Percentiles rank a stretch among this genome's conserved stretches.
Evolutionary conservation across 2,329 filamentous ascomycete species (phyloP).

Genomic region (Microcyclospora pomicola): DNA sequence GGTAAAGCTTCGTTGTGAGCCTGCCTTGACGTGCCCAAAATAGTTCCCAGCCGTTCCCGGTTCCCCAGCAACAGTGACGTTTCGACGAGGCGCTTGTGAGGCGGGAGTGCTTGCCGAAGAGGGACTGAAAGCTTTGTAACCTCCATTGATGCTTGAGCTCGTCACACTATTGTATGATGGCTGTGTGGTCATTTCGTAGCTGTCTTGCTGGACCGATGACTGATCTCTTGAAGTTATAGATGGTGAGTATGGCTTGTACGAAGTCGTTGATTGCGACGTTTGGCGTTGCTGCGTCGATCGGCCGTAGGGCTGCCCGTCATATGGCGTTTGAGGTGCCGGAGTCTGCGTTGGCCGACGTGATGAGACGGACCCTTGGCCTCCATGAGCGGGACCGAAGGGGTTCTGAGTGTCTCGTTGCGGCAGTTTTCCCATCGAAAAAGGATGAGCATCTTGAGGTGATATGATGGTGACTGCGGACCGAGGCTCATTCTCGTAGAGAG

Average conservation of each 20-base stretch:
- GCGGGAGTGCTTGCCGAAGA: constrained; percentile 1
- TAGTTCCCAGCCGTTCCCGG: constrained; percentile 7
- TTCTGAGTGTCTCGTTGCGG: too few relatives aligned
- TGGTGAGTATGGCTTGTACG: constrained; percentile 9
- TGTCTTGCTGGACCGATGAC: constrained; percentile 7
- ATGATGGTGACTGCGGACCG: neutral
- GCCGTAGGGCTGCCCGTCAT: constrained; percentile 15
- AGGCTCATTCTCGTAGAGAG: neutral
- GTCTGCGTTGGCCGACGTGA: neutral
- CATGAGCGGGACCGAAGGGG: too few relatives aligned
- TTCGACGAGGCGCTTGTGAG: constrained; percentile 6
- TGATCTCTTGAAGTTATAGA: constrained; percentile 3
- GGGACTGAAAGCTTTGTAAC: constrained; percentile 23
- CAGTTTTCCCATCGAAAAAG: too few relatives aligned
- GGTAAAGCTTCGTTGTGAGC: constrained; percentile 11
- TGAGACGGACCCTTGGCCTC: constrained; percentile 2
- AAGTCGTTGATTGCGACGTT: constrained; percentile 5
- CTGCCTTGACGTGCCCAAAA: constrained; percentile 4
- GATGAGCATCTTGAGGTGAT: too few relatives aligned
- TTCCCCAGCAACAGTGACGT: constrained; percentile 8
- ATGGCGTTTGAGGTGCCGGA: neutral
- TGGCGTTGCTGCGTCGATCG: constrained; percentile 6
- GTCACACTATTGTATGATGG: constrained; percentile 4
- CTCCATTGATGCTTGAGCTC: constrained; percentile 4
- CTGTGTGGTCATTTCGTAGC: constrained; percentile 21